Evolutionary conservation across 257 asterid species (phyloP).

Genomic region (Solanum pinnatisectum): DNA sequence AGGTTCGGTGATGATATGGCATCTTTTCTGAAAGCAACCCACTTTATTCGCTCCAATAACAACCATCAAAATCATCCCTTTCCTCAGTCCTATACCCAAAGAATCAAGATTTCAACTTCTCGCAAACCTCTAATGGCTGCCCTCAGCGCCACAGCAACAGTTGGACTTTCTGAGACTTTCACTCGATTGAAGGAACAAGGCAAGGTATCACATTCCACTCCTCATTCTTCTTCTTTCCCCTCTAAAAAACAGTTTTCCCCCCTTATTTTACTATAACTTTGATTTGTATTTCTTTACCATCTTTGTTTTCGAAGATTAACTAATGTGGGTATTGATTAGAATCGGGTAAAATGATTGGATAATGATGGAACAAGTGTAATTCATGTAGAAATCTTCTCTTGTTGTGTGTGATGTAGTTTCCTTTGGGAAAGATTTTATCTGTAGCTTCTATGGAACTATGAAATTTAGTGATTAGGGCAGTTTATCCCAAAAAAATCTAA

Average conservation of each 20-base stretch:
- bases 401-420: not conserved
- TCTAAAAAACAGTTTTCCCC: not conserved
- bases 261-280: not conserved
- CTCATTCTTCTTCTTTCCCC: not conserved
- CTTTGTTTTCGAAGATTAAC: not conserved
- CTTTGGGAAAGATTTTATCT: not conserved
- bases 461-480: not conserved
- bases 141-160: conserved; percentile 27
- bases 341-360: not conserved
- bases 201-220: conserved; percentile 30
- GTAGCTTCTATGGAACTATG: not conserved
- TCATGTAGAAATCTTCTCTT: not conserved
- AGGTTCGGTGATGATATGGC: conserved; percentile 19
- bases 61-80: conserved; percentile 13
- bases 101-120: conserved; percentile 7
- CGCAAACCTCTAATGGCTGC: conserved; percentile 41
- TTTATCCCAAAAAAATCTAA: not conserved
- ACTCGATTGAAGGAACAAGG: conserved; percentile 48
- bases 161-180: conserved; percentile 63
- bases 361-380: not conserved
- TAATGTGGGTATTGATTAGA: not conserved
- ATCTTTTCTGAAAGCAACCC: conserved; percentile 25
- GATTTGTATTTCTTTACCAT: not conserved
- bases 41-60: conserved; percentile 26
- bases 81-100: not conserved